Evolutionary conservation across 1,284 basidiomycete species (phyloP).

Genomic region (Puccinia novopanici): DNA sequence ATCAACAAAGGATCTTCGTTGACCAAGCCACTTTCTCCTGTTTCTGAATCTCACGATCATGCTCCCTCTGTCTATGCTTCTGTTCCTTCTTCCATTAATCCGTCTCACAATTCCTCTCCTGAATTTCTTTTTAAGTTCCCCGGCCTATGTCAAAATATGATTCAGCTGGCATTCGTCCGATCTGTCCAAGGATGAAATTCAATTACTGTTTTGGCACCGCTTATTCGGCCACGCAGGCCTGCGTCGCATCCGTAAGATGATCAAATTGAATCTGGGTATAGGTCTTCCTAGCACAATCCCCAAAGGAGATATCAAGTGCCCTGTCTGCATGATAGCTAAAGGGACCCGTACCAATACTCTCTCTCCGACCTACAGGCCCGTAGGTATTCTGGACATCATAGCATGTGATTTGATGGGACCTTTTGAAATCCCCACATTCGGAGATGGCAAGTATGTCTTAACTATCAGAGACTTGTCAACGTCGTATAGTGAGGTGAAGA

Average conservation of each 20-base stretch:
- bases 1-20: too few species aligned
- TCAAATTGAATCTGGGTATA: not conserved
- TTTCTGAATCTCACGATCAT: too few species aligned
- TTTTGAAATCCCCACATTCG: too few species aligned
- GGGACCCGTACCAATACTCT: not conserved
- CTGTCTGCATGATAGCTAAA: constrained; percentile 2
- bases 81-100: not conserved
- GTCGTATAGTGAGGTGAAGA: constrained; percentile 18
- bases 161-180: not conserved
- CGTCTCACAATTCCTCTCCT: not conserved
- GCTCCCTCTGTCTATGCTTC: not conserved
- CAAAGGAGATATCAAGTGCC: too few species aligned
- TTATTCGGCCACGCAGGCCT: not conserved
- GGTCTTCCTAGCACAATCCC: too few species aligned
- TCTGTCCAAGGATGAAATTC: too few species aligned
- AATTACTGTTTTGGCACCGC: not conserved
- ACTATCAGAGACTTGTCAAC: not conserved
- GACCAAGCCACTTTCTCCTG: too few species aligned
- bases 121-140: not conserved
- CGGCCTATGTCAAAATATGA: not conserved
- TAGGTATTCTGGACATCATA: not conserved
- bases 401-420: not conserved
- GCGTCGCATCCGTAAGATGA: not conserved
- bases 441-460: too few species aligned
- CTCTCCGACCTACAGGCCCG: not conserved